These are phyloP conservation scores for Xylaria sp. DNA, from an alignment of 2,329 filamentous ascomycete genomes.

Conservation along the genomic window DNA sequence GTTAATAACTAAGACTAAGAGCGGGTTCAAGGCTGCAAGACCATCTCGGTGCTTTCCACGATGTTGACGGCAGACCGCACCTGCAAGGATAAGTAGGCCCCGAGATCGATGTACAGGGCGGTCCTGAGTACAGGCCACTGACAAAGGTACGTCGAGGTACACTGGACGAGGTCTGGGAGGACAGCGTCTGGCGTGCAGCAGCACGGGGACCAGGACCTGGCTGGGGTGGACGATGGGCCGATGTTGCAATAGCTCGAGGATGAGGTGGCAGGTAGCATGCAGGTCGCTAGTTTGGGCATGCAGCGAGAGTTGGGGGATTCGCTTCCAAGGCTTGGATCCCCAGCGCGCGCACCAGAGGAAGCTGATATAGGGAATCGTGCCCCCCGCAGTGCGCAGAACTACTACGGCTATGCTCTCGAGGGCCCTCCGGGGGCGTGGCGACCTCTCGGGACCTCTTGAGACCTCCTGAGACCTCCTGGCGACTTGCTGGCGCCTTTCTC, in stretches of 20 bases:
- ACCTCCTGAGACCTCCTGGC: too few relatives aligned
- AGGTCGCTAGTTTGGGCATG: conserved; percentile 58
- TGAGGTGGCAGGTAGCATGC: conserved; percentile 61
- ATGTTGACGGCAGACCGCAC: conserved; percentile 48
- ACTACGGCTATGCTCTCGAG: conserved; percentile 33
- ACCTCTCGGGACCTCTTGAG: conserved; percentile 22
- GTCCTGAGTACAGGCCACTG: conserved; percentile 50
- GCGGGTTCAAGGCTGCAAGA: conserved; percentile 49
- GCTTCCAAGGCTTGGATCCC: conserved; percentile 38
- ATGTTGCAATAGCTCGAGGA: conserved; percentile 56
- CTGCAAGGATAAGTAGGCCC: conserved; percentile 47
- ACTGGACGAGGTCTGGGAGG: conserved; percentile 42
- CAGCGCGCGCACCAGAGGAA: conserved; percentile 33
- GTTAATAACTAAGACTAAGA: conserved; percentile 44
- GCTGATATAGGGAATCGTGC: conserved; percentile 39
- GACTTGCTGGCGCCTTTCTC: conserved; percentile 6
- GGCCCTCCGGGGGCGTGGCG: conserved; percentile 10
- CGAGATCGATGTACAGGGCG: conserved; percentile 48
- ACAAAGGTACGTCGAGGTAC: conserved; percentile 51
- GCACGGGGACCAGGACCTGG: conserved; percentile 49
- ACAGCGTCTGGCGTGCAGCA: conserved; percentile 45
- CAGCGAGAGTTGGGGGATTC: conserved; percentile 47
- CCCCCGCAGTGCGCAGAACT: conserved; percentile 35
- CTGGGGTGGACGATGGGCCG: conserved; percentile 53
- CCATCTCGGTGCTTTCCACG: conserved; percentile 46